These are phyloP conservation scores for Zygoascus biomembranicola DNA, from an alignment of 805 yeast genomes.

Conservation along the genomic window DNA sequence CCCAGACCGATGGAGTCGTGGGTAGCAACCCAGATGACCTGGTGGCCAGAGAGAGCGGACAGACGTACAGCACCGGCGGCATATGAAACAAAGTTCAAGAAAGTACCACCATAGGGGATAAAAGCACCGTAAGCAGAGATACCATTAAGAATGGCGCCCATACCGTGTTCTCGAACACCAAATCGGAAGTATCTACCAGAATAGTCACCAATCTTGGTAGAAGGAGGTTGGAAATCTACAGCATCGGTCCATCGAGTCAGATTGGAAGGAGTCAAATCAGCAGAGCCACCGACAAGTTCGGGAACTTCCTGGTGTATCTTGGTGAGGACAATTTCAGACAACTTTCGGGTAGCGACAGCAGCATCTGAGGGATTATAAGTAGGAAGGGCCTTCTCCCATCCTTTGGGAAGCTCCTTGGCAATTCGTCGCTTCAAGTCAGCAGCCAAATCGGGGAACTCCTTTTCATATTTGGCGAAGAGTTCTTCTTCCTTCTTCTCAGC, in stretches of 20 bases:
- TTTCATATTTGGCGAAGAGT: constrained; percentile 50
- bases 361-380: constrained; percentile 66
- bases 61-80: constrained; percentile 47
- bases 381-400: constrained; percentile 76
- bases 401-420: constrained; percentile 59
- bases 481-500: constrained; percentile 71
- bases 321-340: constrained; percentile 72
- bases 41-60: constrained; percentile 39
- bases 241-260: constrained; percentile 81
- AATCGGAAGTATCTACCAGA: constrained; percentile 90
- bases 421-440: constrained; percentile 76
- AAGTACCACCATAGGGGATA: constrained; percentile 94
- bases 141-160: constrained; percentile 99
- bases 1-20: constrained; percentile 53
- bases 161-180: constrained; percentile 98
- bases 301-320: constrained; percentile 60
- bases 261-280: constrained; percentile 96
- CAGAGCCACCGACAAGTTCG: constrained; percentile 95
- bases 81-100: constrained; percentile 78
- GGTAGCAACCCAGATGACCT: constrained; percentile 45
- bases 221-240: constrained; percentile 86
- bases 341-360: constrained; percentile 89
- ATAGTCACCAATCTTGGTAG: constrained; percentile 74
- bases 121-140: constrained; percentile 80
- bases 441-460: constrained; percentile 69